Conservation (phyloP, 2,329 filamentous ascomycete genomes). For the Monosporascus cannonballus region DNA sequence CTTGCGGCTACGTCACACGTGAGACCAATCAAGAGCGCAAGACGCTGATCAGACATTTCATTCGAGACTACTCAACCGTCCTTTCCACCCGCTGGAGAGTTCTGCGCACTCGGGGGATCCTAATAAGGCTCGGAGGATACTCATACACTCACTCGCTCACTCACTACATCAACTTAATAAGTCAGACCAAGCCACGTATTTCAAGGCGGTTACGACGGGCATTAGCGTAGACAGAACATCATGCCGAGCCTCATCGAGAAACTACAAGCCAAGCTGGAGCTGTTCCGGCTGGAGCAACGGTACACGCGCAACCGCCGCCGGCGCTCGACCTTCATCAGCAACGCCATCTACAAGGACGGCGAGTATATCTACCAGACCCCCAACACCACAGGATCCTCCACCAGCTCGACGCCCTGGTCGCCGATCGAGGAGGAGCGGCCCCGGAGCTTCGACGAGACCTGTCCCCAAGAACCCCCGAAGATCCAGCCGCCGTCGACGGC, state of each 20-base stretch:
- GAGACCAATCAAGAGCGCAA: too few relatives aligned
- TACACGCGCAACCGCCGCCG: conserved; percentile 85
- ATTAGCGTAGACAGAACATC: conserved; percentile 2
- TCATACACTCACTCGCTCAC: neutral
- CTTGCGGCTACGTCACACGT: too few relatives aligned
- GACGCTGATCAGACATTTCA: too few relatives aligned
- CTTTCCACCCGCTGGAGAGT: too few relatives aligned
- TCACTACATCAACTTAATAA: too few relatives aligned
- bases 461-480: conserved; percentile 14
- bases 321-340: conserved; percentile 82
- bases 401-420: conserved; percentile 13
- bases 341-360: conserved; percentile 88
- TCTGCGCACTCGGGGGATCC: neutral
- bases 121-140: neutral
- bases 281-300: conserved; percentile 90
- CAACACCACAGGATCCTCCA: conserved; percentile 51
- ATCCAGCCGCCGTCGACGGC: conserved; percentile 29
- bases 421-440: conserved; percentile 13
- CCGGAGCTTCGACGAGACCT: conserved; percentile 22
- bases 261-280: conserved; percentile 69
- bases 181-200: too few relatives aligned
- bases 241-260: conserved; percentile 49
- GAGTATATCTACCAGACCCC: conserved; percentile 81
- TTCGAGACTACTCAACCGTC: too few relatives aligned
- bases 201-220: too few relatives aligned